Conservation (phyloP, 148 eudicot genomes). For the Polygonum aviculare region DNA sequence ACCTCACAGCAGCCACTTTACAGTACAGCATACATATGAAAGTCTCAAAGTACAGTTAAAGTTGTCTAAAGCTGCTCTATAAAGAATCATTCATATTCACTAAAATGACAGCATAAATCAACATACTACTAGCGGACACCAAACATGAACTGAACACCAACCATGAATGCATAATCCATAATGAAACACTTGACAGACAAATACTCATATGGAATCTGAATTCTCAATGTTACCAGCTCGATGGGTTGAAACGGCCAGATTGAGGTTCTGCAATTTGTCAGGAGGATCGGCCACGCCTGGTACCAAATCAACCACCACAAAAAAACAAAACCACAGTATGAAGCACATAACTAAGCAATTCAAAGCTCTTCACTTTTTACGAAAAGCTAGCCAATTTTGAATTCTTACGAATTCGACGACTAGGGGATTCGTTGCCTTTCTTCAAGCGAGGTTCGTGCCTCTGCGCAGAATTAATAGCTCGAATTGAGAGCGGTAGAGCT, state of each 20-base stretch:
- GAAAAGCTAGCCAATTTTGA: neutral
- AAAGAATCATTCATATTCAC: neutral
- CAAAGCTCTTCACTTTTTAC: neutral
- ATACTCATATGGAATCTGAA: neutral
- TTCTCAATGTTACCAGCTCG: slow-evolving; percentile 63
- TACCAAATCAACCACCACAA: slow-evolving; percentile 8
- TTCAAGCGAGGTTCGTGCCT: slow-evolving; percentile 11
- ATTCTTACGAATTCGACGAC: slow-evolving; percentile 15
- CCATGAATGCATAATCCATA: neutral
- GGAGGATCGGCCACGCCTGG: slow-evolving; percentile 21
- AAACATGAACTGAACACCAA: neutral
- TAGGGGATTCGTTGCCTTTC: neutral
- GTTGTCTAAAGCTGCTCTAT: neutral
- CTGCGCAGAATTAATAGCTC: slow-evolving; percentile 16
- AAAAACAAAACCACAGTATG: neutral
- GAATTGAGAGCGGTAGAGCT: slow-evolving; percentile 10
- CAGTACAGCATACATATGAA: neutral
- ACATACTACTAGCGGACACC: neutral
- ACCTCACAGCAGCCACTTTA: slow-evolving; percentile 84
- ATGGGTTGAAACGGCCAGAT: slow-evolving; percentile 84
- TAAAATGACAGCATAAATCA: neutral
- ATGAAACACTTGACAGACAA: neutral
- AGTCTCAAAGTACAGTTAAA: neutral
- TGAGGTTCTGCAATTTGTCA: slow-evolving; percentile 43
- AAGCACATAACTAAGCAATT: neutral